phyloP scores from a whole-genome alignment of 805 yeast species.

The Candida qinlingensis region DNA sequence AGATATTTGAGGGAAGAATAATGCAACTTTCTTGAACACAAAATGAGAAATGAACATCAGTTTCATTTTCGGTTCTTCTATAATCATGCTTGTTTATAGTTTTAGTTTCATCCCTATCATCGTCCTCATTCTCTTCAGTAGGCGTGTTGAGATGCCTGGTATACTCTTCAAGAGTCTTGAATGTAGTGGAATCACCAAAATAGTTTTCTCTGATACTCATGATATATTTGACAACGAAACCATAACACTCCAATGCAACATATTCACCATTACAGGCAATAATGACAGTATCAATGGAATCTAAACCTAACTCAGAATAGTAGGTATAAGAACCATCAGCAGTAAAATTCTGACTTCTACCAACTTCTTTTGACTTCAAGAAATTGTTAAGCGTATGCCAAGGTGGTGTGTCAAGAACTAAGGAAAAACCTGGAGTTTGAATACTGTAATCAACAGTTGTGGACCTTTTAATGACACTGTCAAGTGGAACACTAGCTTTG shows the following conservation, averaged over 20 bases:
- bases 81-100: constrained; percentile 7
- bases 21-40: constrained; percentile 66
- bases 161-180: constrained; percentile 83
- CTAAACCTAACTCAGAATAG: constrained; percentile 52
- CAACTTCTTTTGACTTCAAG: constrained; percentile 55
- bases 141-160: constrained; percentile 27
- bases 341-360: constrained; percentile 56
- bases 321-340: constrained; percentile 64
- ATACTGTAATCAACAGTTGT: constrained; percentile 47
- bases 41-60: constrained; percentile 71
- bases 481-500: constrained; percentile 52
- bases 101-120: background rate
- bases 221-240: constrained; percentile 70
- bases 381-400: constrained; percentile 88
- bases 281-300: constrained; percentile 62
- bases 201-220: constrained; percentile 80
- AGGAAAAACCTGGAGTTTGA: constrained; percentile 51
- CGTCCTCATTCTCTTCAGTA: background rate
- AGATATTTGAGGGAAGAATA: constrained; percentile 67
- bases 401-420: constrained; percentile 73
- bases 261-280: constrained; percentile 62
- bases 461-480: constrained; percentile 44
- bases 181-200: constrained; percentile 81
- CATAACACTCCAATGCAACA: constrained; percentile 69
- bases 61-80: constrained; percentile 59